These are phyloP conservation scores for Scutellaria baicalensis DNA, from an alignment of 257 asterid genomes.

Conservation along the genomic window DNA sequence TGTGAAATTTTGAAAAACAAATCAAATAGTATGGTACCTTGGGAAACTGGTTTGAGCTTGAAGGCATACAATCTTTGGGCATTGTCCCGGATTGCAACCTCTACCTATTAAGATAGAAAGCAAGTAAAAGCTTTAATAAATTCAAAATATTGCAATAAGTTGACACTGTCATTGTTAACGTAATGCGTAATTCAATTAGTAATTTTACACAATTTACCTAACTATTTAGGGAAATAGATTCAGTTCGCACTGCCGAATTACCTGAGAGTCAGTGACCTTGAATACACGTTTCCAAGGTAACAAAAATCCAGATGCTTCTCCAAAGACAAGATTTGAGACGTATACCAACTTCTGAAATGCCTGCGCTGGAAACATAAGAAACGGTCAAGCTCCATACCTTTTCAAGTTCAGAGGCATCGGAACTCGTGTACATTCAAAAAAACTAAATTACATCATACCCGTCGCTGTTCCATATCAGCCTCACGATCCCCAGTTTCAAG, in stretches of 20 bases:
- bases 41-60: conserved; percentile 62
- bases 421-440: conserved; percentile 2
- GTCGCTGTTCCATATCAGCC: conserved; percentile 75
- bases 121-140: background rate
- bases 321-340: conserved; percentile 89
- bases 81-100: conserved; percentile 88
- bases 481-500: conserved; percentile 96
- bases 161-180: background rate
- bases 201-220: background rate
- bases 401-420: conserved; percentile 9
- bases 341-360: conserved; percentile 98
- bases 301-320: conserved; percentile 90
- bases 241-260: conserved; percentile 17
- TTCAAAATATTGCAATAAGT: background rate
- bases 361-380: conserved; percentile 66
- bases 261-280: conserved; percentile 94
- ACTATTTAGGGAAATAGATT: background rate
- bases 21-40: conserved; percentile 39
- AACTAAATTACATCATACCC: conserved; percentile 26
- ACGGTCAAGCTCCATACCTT: conserved; percentile 47
- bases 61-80: conserved; percentile 77
- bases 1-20: background rate
- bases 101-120: conserved; percentile 53
- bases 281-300: conserved; percentile 99
- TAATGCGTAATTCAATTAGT: background rate